Conservation (phyloP, 2,329 filamentous ascomycete species). For the Ophiostoma perfectum region DNA sequence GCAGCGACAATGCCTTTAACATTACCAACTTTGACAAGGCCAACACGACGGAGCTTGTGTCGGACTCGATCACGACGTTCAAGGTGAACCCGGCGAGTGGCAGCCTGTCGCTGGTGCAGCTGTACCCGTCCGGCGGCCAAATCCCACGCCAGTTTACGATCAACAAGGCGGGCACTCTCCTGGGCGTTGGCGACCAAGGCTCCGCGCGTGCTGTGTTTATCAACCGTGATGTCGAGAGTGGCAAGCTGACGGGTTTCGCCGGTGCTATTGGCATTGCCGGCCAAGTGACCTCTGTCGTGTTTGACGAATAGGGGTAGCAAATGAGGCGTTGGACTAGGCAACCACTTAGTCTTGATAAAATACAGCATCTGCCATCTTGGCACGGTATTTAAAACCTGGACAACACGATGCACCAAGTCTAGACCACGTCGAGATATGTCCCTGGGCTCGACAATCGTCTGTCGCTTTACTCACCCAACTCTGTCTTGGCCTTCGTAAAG, state of each 20-base stretch:
- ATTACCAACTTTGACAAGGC: constrained; percentile 43
- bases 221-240: constrained; percentile 53
- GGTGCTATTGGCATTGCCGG: constrained; percentile 41
- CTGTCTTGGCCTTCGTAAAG: not conserved
- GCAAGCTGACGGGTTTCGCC: constrained; percentile 47
- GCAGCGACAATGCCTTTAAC: constrained; percentile 53
- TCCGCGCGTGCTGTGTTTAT: constrained; percentile 58
- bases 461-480: too few relatives aligned
- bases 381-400: not conserved
- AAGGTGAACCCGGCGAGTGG: constrained; percentile 51
- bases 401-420: not conserved
- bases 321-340: not conserved
- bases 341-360: not conserved
- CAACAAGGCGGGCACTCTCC: constrained; percentile 56
- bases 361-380: not conserved
- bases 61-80: constrained; percentile 62
- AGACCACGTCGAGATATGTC: too few relatives aligned
- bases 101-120: constrained; percentile 49
- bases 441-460: too few relatives aligned
- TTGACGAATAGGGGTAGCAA: constrained; percentile 37
- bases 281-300: constrained; percentile 44
- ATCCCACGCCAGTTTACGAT: constrained; percentile 63
- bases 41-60: constrained; percentile 44
- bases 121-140: constrained; percentile 58
- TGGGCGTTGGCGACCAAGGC: constrained; percentile 62